phyloP scores from a whole-genome alignment of 441 rosid species.

The Populus hybrid region DNA sequence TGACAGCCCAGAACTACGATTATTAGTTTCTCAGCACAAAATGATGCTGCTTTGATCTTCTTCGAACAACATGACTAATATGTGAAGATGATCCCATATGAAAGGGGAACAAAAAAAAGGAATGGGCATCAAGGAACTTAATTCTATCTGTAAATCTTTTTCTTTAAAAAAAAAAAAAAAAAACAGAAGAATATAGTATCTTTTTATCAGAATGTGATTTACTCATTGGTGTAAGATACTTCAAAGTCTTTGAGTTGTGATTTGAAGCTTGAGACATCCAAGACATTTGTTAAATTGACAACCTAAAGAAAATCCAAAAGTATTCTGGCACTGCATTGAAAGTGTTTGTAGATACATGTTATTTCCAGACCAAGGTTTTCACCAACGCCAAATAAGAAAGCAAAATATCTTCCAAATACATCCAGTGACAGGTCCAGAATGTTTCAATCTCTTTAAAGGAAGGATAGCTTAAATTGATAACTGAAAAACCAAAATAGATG shows the following conservation, averaged over 20 bases:
- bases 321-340: not conserved
- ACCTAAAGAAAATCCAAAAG: not conserved
- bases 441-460: not conserved
- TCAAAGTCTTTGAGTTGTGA: not conserved
- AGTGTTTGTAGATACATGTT: not conserved
- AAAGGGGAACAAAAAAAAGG: not conserved
- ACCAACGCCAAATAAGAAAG: not conserved
- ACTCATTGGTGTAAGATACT: not conserved
- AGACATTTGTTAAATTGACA: not conserved
- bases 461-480: not conserved
- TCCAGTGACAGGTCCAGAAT: not conserved
- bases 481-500: not conserved
- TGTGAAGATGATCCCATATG: not conserved
- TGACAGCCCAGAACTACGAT: slow-evolving; percentile 26
- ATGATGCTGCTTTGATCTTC: not conserved
- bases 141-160: not conserved
- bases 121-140: not conserved
- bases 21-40: slow-evolving; percentile 9
- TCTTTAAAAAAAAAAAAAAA: not conserved
- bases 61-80: not conserved
- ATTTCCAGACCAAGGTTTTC: not conserved
- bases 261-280: not conserved
- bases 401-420: not conserved
- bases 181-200: not conserved
- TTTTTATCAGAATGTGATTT: not conserved